Evolutionary conservation across 306 rosid species (phyloP).

Genomic region (Abrus precatorius): DNA sequence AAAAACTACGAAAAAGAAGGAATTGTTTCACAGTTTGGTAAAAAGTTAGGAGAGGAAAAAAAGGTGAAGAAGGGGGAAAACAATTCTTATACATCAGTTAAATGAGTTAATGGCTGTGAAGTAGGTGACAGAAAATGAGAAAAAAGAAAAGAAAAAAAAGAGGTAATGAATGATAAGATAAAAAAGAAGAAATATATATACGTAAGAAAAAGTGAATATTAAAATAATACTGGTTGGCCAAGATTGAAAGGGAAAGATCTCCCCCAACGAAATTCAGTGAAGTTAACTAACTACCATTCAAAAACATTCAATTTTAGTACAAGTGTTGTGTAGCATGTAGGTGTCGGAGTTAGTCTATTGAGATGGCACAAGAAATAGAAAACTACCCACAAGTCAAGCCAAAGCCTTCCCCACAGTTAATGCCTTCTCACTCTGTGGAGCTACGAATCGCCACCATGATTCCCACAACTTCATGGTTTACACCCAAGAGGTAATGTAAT

Average conservation of each 20-base stretch:
- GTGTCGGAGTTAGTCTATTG: not conserved
- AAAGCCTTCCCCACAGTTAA: slow-evolving; percentile 6
- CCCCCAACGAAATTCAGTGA: not conserved
- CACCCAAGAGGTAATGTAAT: slow-evolving; percentile 72
- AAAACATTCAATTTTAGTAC: not conserved
- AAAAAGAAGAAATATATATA: too few relatives aligned
- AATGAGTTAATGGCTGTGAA: too few relatives aligned
- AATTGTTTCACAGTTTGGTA: not conserved
- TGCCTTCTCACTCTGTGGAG: slow-evolving; percentile 35
- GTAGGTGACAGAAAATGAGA: too few relatives aligned
- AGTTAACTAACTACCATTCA: slow-evolving; percentile 44
- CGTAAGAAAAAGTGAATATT: too few relatives aligned
- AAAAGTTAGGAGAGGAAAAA: not conserved
- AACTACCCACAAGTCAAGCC: not conserved
- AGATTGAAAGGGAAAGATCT: not conserved
- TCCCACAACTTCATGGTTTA: slow-evolving; percentile 77
- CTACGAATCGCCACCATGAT: slow-evolving; percentile 50
- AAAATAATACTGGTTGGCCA: too few relatives aligned
- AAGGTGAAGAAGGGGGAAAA: not conserved
- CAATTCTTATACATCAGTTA: too few relatives aligned
- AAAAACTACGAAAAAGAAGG: not conserved
- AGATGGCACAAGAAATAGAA: slow-evolving; percentile 36
- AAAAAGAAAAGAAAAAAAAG: too few relatives aligned
- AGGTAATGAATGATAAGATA: too few relatives aligned
- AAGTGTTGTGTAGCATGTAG: not conserved